Evolutionary conservation across 768 basidiomycete genomes (phyloP), one percentile per base, ranked within the genome.

Genomic region (Fibroporia radiculosa): DNA sequence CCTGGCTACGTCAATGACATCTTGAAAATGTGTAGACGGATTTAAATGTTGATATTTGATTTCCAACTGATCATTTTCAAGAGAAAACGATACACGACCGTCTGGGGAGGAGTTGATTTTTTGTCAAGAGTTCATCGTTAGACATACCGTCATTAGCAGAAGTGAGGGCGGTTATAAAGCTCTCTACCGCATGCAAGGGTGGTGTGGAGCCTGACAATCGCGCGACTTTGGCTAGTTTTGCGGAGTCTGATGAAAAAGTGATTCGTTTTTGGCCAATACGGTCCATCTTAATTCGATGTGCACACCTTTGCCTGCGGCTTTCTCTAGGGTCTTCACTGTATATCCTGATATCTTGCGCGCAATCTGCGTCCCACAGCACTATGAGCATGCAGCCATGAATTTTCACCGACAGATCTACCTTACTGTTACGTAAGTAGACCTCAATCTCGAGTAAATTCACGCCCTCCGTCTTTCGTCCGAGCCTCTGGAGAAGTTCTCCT

Each of bases 21-120:
- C 85, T 44, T 73, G 68, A 57, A 98, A 98, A 46, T 82, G 73
- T 5, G 88, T 84, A 1, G 89, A 78, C 1, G 96, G 93, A 56
- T 98, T 97, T 19, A 99, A 74, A 16, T 92, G 79, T 50, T 96
- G 87, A 56, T 96, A 99, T 56, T 86, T 91, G 42, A 97, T 66
- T 47, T 84, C 80, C 4, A 87, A 69, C 25, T 66, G 69, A 48
- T 65, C 66, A 25, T 68, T 51, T 3, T 60, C 53, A 10, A 68
- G 62, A 1, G 65, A 61, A 14, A 78, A 63, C 7, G 80, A 77
- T 8, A 93, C 67, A 22, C 88, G 75, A 0, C 90, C 90, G 53
- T 93, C 90, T 89, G 40, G 36, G 16, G 10, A 19, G 8, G 3
- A 6, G 18, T 38, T 14, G 12, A 16, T 19, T 1, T 6, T 6